These are phyloP conservation scores for Alternaria atra DNA, from an alignment of 2,329 filamentous ascomycete species.

Conservation along the genomic window DNA sequence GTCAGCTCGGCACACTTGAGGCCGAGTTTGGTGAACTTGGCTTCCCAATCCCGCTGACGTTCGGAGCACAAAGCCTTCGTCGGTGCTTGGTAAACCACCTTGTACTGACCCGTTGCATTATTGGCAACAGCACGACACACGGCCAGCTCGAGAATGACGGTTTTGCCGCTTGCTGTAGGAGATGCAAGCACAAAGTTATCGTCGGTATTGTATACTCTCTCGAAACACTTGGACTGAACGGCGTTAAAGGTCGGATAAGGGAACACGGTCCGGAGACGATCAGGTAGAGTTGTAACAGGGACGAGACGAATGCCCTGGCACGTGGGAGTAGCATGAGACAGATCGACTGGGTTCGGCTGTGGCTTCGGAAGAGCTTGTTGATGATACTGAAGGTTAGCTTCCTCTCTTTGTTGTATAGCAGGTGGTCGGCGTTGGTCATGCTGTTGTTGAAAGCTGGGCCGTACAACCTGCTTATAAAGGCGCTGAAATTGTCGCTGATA, in stretches of 20 bases:
- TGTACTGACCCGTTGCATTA: slow-evolving; percentile 69
- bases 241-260: slow-evolving; percentile 81
- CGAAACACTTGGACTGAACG: slow-evolving; percentile 82
- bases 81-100: slow-evolving; percentile 85
- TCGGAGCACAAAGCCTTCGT: slow-evolving; percentile 86
- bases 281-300: slow-evolving; percentile 69
- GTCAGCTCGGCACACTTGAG: slow-evolving; percentile 80
- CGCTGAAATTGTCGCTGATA: background rate
- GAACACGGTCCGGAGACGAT: slow-evolving; percentile 75
- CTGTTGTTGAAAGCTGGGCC: background rate
- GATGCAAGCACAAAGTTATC: slow-evolving; percentile 83
- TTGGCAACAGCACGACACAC: slow-evolving; percentile 75
- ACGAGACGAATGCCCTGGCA: slow-evolving; percentile 70
- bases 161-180: slow-evolving; percentile 88
- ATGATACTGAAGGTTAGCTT: background rate
- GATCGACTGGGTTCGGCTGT: background rate
- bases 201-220: slow-evolving; percentile 69
- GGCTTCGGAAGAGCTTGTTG: background rate
- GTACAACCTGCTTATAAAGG: background rate
- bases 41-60: slow-evolving; percentile 77
- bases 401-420: background rate
- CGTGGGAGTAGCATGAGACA: slow-evolving; percentile 40
- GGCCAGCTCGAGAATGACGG: slow-evolving; percentile 80
- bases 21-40: slow-evolving; percentile 74
- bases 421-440: background rate